Conservation (phyloP, 2,329 filamentous ascomycete genomes). For the Domatiomyces globalis region DNA sequence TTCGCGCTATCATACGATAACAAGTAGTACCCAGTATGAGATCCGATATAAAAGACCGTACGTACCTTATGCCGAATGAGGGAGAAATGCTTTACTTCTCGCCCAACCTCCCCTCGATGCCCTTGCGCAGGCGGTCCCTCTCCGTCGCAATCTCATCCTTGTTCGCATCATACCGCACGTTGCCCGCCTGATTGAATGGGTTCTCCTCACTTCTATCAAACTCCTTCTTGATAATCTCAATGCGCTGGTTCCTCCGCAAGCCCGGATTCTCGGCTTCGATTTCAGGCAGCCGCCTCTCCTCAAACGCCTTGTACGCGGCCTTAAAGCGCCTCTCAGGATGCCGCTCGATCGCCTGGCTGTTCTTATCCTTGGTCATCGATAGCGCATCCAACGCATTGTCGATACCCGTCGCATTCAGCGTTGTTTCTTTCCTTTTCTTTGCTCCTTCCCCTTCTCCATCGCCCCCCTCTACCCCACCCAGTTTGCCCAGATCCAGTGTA, state of each 20-base stretch:
- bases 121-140: constrained; percentile 51
- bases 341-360: constrained; percentile 59
- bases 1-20: neutral
- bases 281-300: constrained; percentile 68
- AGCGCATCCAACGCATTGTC: constrained; percentile 88
- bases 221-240: constrained; percentile 73
- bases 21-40: neutral
- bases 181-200: constrained; percentile 71
- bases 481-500: constrained; percentile 55
- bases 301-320: constrained; percentile 69
- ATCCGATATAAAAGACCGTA: no score
- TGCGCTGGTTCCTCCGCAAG: constrained; percentile 67
- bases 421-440: constrained; percentile 31
- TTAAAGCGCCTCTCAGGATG: constrained; percentile 81
- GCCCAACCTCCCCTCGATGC: constrained; percentile 57
- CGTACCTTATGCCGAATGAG: no score
- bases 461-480: constrained; percentile 45
- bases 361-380: constrained; percentile 46
- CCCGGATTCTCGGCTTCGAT: constrained; percentile 74
- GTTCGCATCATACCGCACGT: constrained; percentile 59
- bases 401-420: constrained; percentile 74
- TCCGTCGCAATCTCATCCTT: constrained; percentile 61
- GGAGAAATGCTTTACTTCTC: constrained; percentile 16
- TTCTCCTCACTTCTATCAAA: constrained; percentile 93
- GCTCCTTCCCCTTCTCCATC: constrained; percentile 10